A percentile compares a stretch with the other conserved stretches of the same genome.
phyloP scores from a whole-genome alignment of 2,329 filamentous ascomycete species.

The Botrytis deweyae region DNA sequence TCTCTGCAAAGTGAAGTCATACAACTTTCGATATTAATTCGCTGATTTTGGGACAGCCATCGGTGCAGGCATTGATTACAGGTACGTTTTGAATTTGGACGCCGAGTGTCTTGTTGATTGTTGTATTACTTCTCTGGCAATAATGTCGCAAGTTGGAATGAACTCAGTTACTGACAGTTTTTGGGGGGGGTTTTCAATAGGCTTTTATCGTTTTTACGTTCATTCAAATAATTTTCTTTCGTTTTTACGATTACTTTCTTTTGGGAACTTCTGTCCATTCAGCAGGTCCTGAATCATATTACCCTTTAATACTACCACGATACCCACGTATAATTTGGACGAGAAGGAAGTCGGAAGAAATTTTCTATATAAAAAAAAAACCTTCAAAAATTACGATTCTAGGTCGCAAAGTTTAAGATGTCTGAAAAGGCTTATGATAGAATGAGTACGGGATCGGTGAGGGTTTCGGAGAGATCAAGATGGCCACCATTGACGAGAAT shows the following conservation, averaged over 20 bases:
- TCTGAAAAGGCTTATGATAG: conserved; percentile 32
- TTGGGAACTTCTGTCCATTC: conserved; percentile 37
- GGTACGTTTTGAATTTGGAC: conserved; percentile 28
- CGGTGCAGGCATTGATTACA: conserved; percentile 41
- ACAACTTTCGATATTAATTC: conserved; percentile 29
- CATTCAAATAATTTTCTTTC: conserved; percentile 12
- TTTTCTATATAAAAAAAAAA: conserved; percentile 2
- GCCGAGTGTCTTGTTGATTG: conserved; percentile 25
- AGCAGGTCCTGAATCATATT: conserved; percentile 41
- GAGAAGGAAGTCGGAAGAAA: conserved; percentile 21
- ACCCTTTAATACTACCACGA: conserved; percentile 30
- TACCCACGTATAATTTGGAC: conserved; percentile 29
- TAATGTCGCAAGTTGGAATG: neutral
- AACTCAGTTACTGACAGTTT: neutral
- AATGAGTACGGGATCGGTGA: conserved; percentile 40
- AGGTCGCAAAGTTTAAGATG: conserved; percentile 32
- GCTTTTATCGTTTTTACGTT: conserved; percentile 16
- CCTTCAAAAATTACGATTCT: conserved; percentile 31
- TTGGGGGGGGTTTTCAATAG: neutral
- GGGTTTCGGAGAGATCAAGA: conserved; percentile 69
- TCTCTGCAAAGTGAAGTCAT: conserved; percentile 19
- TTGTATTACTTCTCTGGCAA: conserved; percentile 22
- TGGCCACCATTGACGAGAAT: conserved; percentile 81
- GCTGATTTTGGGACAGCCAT: conserved; percentile 35
- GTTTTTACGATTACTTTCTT: conserved; percentile 24